phyloP scores from a whole-genome alignment of 1,284 basidiomycete genomes.

The Leccinum angustisporum region DNA sequence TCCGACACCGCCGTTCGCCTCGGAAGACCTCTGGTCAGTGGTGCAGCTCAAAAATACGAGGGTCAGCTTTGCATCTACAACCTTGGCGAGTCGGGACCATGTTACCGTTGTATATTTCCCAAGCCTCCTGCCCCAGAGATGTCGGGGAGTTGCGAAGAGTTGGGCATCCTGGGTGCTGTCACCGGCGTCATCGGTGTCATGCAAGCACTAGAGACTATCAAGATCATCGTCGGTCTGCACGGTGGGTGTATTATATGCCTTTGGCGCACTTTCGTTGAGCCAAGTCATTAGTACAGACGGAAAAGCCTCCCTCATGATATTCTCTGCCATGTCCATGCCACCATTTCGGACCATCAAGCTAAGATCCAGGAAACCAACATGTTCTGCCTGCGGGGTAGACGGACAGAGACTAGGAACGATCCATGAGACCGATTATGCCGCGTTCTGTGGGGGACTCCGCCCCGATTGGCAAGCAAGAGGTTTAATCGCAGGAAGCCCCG shows the following conservation, averaged over 20 bases:
- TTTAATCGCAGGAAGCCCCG: conserved; percentile 37
- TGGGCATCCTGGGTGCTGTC: conserved; percentile 87
- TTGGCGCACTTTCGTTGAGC: conserved; percentile 5
- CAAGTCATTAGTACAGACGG: conserved; percentile 42
- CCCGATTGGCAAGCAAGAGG: conserved; percentile 66
- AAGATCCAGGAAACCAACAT: conserved; percentile 61
- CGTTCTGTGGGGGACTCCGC: conserved; percentile 71
- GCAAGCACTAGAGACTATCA: conserved; percentile 90
- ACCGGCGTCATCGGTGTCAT: conserved; percentile 90
- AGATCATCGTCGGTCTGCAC: conserved; percentile 71
- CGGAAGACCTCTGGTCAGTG: conserved; percentile 81
- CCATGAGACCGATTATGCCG: conserved; percentile 66
- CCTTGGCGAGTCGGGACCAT: conserved; percentile 70
- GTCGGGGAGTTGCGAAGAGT: conserved; percentile 83
- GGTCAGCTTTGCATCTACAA: conserved; percentile 90
- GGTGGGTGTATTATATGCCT: conserved; percentile 46
- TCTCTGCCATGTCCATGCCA: conserved; percentile 66
- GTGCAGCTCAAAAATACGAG: conserved; percentile 89
- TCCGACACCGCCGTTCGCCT: conserved; percentile 86
- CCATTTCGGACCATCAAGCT: conserved; percentile 85
- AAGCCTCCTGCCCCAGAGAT: conserved; percentile 62
- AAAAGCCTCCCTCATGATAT: conserved; percentile 66
- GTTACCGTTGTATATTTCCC: conserved; percentile 95
- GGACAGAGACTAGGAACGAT: conserved; percentile 46
- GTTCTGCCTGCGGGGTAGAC: conserved; percentile 59